Evolutionary conservation across 257 asterid species (phyloP).

Genomic region (Sherardia arvensis): DNA sequence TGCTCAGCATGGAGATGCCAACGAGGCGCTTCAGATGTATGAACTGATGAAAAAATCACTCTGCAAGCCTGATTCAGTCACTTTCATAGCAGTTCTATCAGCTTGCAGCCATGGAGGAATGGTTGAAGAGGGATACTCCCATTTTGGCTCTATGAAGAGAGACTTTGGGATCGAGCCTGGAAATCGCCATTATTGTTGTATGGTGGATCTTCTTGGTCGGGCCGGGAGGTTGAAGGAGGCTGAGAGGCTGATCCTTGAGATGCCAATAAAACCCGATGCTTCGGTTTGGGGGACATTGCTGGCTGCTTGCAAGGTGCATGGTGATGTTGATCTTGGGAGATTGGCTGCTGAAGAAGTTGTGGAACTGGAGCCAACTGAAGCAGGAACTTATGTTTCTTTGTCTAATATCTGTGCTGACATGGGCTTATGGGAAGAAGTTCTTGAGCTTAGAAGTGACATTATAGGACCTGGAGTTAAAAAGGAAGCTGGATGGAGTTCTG

Average conservation of each 20-base stretch:
- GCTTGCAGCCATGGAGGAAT: not conserved
- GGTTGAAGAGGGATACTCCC: not conserved
- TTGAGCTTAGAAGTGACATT: not conserved
- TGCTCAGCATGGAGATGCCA: not conserved
- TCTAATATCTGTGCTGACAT: not conserved
- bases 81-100: not conserved
- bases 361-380: not conserved
- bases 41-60: not conserved
- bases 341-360: not conserved
- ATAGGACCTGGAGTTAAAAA: not conserved
- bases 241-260: not conserved
- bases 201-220: constrained; percentile 54
- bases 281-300: not conserved
- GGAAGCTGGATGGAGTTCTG: not conserved
- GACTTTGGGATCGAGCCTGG: not conserved
- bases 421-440: not conserved
- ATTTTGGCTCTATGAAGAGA: not conserved
- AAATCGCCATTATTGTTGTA: constrained; percentile 18
- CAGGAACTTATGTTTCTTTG: not conserved
- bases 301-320: not conserved
- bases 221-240: not conserved
- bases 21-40: not conserved
- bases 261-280: not conserved
- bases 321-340: not conserved
- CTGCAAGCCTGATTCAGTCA: not conserved